Percentiles rank a stretch among this genome's conserved stretches.
Conservation (phyloP, 2,329 filamentous ascomycete species). For the Fusarium coffeatum region DNA sequence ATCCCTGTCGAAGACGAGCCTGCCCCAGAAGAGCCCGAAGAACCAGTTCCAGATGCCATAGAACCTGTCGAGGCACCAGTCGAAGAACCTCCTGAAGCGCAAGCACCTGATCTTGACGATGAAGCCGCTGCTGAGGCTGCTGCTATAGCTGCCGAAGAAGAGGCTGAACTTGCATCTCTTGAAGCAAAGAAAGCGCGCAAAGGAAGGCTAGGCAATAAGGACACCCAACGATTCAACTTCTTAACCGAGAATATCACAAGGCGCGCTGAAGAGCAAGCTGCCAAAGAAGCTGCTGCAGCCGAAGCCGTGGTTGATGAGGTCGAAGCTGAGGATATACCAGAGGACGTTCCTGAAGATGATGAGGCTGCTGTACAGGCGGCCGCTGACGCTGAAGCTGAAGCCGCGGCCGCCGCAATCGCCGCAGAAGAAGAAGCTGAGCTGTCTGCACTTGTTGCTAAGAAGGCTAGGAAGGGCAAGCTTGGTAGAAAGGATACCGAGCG, state of each 20-base stretch:
- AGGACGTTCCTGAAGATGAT: slow-evolving; percentile 45
- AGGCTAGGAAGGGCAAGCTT: slow-evolving; percentile 39
- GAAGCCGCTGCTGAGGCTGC: slow-evolving; percentile 26
- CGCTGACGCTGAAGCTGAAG: slow-evolving; percentile 31
- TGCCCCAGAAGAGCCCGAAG: slow-evolving; percentile 14
- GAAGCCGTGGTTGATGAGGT: slow-evolving; percentile 12
- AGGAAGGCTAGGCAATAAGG: slow-evolving; percentile 58
- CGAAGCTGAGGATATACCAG: slow-evolving; percentile 7
- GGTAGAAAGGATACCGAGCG: slow-evolving; percentile 44
- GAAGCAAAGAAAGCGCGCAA: slow-evolving; percentile 64
- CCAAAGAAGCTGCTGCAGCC: slow-evolving; percentile 51
- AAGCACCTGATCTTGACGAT: slow-evolving; percentile 8
- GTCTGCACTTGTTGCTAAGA: slow-evolving; percentile 28
- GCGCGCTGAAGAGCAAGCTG: slow-evolving; percentile 52
- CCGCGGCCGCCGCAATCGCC: slow-evolving; percentile 16
- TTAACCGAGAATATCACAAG: slow-evolving; percentile 52
- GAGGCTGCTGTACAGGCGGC: slow-evolving; percentile 25
- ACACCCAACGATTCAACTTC: slow-evolving; percentile 57
- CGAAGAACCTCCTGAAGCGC: slow-evolving; percentile 13
- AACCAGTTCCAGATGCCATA: slow-evolving; percentile 21
- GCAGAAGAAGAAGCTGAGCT: slow-evolving; percentile 40
- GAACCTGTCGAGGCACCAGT: slow-evolving; percentile 13
- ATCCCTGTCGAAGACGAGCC: slow-evolving; percentile 1
- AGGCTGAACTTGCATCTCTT: slow-evolving; percentile 55
- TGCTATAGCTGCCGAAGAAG: slow-evolving; percentile 45